Evolutionary conservation across 2,329 filamentous ascomycete genomes (phyloP), one percentile per base, ranked within the genome.

Genomic region (Paracoccidioides lutzii): DNA sequence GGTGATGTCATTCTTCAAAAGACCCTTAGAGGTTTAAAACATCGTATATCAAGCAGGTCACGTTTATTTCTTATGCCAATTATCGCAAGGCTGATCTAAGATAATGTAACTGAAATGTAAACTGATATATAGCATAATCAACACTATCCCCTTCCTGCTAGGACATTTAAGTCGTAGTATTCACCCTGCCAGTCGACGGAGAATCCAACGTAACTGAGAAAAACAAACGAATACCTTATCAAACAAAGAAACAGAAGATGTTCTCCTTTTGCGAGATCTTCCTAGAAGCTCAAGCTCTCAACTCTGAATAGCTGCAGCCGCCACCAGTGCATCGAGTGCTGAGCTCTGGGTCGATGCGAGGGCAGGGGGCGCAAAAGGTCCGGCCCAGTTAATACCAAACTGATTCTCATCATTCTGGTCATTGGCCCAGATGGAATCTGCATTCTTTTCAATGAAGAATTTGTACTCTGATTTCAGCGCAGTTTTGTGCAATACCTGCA

Each of bases 291-390:
- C 12, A 33, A 14, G 3, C 28, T 5, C 28, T 48, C 44, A 48
- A n/a, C 30, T 4, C 5, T 2, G 15, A n/a, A 52, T 42, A 30
- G 53, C 53, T 14, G 35, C 53, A 5, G 82, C 83, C 33, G 81
- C 85, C 57, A 88, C 80, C 35, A 88, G 70, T 40, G 77, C 79
- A 68, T 88, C 85, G 68, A 88, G 69, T 0, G 81, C 84, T 15
- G 80, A 81, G 63, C 78, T 81, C 48, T 88, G 85, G 28, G 81
- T 81, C 50, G 78, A 75, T 1, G 82, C 81, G 61, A 75, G 74
- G 1, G 75, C 78, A 42, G 76, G 73, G 0, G 42, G 78, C 2
- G 4, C 38, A 42, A 52, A 79, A 0, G 84, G 83, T 0, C 83
- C 84, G 0, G 77, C 74, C 84, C 84, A 88, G n/a, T 79, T 72